Percentiles rank a stretch among this genome's conserved stretches.
Conservation (phyloP, 495 filamentous ascomycete species). For the Pyrenula massariospora region DNA sequence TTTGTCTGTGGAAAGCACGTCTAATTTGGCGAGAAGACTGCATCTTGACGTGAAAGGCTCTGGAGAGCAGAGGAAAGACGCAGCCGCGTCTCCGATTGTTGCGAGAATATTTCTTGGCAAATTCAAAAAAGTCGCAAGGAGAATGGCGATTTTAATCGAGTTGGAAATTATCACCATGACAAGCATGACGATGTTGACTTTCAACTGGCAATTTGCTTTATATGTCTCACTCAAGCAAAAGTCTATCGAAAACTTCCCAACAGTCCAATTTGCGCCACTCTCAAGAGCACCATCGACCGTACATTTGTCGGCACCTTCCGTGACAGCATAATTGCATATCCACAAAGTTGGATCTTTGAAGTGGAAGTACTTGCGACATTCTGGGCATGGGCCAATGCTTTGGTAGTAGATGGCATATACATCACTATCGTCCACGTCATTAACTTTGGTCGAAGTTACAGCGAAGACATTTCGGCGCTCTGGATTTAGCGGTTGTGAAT, state of each 20-base stretch:
- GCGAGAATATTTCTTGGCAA: background rate
- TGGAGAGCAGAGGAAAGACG: conserved; percentile 13
- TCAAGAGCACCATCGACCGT: background rate
- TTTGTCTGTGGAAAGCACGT: background rate
- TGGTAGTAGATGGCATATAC: background rate
- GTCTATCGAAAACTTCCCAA: conserved; percentile 9
- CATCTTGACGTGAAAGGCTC: too few relatives aligned
- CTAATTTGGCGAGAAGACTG: background rate
- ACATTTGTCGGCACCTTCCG: background rate
- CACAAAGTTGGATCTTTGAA: background rate
- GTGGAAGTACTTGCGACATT: background rate
- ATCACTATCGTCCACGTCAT: background rate
- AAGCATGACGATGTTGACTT: background rate
- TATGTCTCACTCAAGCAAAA: background rate
- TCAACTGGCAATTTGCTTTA: background rate
- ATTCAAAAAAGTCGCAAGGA: background rate
- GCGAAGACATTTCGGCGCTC: background rate
- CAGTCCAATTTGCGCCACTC: background rate
- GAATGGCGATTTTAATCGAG: conserved; percentile 4
- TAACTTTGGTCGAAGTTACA: background rate
- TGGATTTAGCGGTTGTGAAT: background rate
- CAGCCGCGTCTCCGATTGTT: conserved; percentile 15
- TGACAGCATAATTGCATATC: background rate
- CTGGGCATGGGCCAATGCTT: background rate
- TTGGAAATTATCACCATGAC: conserved; percentile 1